These are phyloP conservation scores for Ogataea methanolica DNA, from an alignment of 805 yeast species.

Conservation along the genomic window DNA sequence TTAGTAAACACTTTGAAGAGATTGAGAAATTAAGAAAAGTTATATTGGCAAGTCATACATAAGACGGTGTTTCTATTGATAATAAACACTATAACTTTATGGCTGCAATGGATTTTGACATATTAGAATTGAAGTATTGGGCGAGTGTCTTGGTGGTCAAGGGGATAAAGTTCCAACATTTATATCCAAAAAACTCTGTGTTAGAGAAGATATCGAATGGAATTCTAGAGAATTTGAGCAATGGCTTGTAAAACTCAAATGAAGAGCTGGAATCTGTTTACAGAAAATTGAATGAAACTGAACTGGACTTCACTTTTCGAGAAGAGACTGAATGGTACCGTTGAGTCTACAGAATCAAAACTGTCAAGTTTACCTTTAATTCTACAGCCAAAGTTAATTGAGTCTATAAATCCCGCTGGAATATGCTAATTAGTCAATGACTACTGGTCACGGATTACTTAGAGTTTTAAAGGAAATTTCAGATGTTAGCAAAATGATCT, in stretches of 20 bases:
- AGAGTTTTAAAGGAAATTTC: slow-evolving; percentile 1
- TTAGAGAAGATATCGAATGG: slow-evolving; percentile 10
- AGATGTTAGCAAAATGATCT: not conserved
- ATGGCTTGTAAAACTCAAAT: slow-evolving; percentile 3
- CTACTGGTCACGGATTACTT: slow-evolving; percentile 1
- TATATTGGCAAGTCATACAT: slow-evolving; percentile 55
- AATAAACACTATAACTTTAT: slow-evolving; percentile 40
- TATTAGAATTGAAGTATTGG: slow-evolving; percentile 46
- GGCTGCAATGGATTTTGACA: slow-evolving; percentile 47
- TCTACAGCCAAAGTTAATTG: slow-evolving; percentile 6
- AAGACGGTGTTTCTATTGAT: slow-evolving; percentile 64
- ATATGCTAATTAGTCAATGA: too few species aligned
- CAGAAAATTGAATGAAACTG: slow-evolving; percentile 1
- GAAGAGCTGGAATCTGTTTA: not conserved
- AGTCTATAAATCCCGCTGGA: slow-evolving; percentile 3
- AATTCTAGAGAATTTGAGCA: not conserved
- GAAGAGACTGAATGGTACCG: slow-evolving; percentile 10
- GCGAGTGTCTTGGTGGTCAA: slow-evolving; percentile 40
- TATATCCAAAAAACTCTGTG: slow-evolving; percentile 36
- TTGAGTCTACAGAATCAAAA: slow-evolving; percentile 8
- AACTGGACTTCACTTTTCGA: slow-evolving; percentile 9
- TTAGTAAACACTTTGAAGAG: slow-evolving; percentile 51
- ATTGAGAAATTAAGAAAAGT: slow-evolving; percentile 56
- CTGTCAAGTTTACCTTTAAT: slow-evolving; percentile 2
- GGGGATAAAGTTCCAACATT: slow-evolving; percentile 42